Percentiles rank a stretch among this genome's conserved stretches.
These are phyloP conservation scores for Fusarium falciforme DNA, from an alignment of 2,329 filamentous ascomycete species.

Conservation along the genomic window DNA sequence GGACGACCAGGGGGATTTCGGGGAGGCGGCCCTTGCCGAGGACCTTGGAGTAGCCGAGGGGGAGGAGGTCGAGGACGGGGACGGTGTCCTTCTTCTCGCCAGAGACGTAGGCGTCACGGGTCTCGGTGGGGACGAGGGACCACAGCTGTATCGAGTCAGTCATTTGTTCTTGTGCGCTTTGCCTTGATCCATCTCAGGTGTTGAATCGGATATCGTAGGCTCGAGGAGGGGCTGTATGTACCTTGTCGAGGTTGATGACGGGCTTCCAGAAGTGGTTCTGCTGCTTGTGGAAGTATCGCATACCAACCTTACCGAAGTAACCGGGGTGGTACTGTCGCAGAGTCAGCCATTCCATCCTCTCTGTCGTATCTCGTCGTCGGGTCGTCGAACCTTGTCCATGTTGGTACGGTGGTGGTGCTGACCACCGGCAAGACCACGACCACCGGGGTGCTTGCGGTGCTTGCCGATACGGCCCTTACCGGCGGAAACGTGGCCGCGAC, in stretches of 20 bases:
- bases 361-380: conserved; percentile 49
- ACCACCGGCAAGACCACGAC: conserved; percentile 94
- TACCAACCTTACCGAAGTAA: conserved; percentile 99
- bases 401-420: conserved; percentile 82
- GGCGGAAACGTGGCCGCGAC: conserved; percentile 97
- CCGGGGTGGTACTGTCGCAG: conserved; percentile 85
- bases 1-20: conserved; percentile 92
- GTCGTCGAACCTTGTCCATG: conserved; percentile 81
- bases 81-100: conserved; percentile 88
- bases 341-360: conserved; percentile 44
- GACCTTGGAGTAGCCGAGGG: conserved; percentile 98
- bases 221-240: conserved; percentile 52
- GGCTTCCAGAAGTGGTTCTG: conserved; percentile 99
- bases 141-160: conserved; percentile 75
- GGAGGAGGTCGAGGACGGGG: conserved; percentile 96
- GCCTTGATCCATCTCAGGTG: neutral
- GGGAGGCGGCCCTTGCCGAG: conserved; percentile 98
- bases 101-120: conserved; percentile 90
- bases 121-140: conserved; percentile 92
- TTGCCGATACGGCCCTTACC: conserved; percentile 99
- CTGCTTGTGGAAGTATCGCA: conserved; percentile 97
- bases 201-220: conserved; percentile 15
- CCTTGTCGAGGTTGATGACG: conserved; percentile 98
- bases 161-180: neutral
- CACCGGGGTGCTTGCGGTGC: conserved; percentile 92